Evolutionary conservation across 345 rosid species (phyloP).

Genomic region (Physaria fendleri): DNA sequence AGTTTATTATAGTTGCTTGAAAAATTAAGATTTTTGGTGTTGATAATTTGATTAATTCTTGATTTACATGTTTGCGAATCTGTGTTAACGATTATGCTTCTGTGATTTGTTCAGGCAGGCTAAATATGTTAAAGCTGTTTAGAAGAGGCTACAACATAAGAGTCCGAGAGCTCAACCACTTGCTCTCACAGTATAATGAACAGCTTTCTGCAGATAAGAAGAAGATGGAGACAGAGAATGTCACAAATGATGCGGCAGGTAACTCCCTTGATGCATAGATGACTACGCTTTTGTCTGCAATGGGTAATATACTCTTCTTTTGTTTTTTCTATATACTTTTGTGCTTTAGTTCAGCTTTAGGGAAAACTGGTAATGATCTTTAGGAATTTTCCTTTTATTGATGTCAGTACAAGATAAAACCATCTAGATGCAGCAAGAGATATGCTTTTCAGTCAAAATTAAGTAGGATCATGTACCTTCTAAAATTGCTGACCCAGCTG

Average conservation of each 20-base stretch:
- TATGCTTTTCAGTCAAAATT: constrained; percentile 61
- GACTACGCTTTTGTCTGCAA: constrained; percentile 80
- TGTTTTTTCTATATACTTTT: background rate
- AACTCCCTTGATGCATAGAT: constrained; percentile 89
- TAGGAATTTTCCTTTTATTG: background rate
- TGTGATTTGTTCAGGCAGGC: too few relatives aligned
- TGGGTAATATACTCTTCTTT: constrained; percentile 38
- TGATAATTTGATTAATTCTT: too few relatives aligned
- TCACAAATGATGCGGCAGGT: constrained; percentile 49
- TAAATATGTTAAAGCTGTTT: too few relatives aligned
- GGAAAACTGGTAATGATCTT: background rate
- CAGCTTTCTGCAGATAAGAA: constrained; percentile 54
- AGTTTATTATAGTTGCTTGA: too few relatives aligned
- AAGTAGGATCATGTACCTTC: constrained; percentile 58
- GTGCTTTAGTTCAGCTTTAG: background rate
- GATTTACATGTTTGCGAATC: too few relatives aligned
- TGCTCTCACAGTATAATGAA: too few relatives aligned
- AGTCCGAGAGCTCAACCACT: too few relatives aligned
- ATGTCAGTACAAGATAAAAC: constrained; percentile 69
- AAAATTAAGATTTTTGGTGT: too few relatives aligned
- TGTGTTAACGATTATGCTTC: too few relatives aligned
- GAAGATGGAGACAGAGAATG: constrained; percentile 45
- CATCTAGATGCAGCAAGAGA: constrained; percentile 51
- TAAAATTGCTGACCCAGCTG: constrained; percentile 90
- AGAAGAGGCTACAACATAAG: too few relatives aligned